Evolutionary conservation across 2,329 filamentous ascomycete species (phyloP).

Genomic region (Trichoderma sp.): DNA sequence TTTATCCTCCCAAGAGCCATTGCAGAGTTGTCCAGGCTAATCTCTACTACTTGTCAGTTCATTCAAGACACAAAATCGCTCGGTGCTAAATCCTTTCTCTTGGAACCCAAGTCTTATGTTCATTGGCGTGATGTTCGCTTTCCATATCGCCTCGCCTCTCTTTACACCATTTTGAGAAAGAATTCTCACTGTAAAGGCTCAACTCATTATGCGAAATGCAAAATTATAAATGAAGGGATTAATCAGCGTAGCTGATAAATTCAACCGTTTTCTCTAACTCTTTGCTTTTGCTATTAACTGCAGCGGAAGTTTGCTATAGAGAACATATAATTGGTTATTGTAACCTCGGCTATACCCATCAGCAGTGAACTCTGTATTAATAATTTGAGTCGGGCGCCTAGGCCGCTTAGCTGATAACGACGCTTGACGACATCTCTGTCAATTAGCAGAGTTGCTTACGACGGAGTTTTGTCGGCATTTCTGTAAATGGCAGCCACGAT

Average conservation of each 20-base stretch:
- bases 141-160: neutral
- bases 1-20: neutral
- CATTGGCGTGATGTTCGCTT: neutral
- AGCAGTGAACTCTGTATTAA: neutral
- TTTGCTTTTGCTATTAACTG: neutral
- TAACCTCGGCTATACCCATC: neutral
- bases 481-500: neutral
- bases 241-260: neutral
- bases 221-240: neutral
- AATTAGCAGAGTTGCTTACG: neutral
- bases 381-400: neutral
- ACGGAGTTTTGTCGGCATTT: conserved; percentile 2
- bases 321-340: neutral
- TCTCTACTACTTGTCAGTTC: neutral
- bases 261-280: neutral
- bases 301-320: neutral
- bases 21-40: neutral
- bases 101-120: neutral
- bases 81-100: neutral
- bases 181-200: too few relatives aligned
- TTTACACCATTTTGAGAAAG: too few relatives aligned
- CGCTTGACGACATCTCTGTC: neutral
- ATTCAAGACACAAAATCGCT: neutral
- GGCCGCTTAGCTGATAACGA: neutral
- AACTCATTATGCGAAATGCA: neutral